These are phyloP conservation scores for Thielaviopsis musarum DNA, from an alignment of 2,329 filamentous ascomycete genomes.

Conservation along the genomic window DNA sequence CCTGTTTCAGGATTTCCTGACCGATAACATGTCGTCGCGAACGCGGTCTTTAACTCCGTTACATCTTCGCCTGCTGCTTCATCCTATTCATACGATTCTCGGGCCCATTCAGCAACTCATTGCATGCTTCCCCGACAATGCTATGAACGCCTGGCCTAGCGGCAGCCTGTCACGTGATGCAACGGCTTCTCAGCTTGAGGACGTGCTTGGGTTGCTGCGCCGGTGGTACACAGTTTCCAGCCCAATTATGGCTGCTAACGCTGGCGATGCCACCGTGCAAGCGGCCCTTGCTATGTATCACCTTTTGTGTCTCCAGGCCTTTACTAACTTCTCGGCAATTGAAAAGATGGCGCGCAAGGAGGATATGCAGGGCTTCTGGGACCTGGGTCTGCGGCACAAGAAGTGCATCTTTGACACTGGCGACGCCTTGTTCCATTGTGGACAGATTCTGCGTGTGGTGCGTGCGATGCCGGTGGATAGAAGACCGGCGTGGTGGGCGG, in stretches of 20 bases:
- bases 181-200: conserved; percentile 36
- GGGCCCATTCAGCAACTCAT: conserved; percentile 48
- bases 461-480: conserved; percentile 40
- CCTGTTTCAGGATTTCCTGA: conserved; percentile 50
- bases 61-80: conserved; percentile 49
- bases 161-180: conserved; percentile 27
- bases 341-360: conserved; percentile 49
- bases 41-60: conserved; percentile 29
- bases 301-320: conserved; percentile 50
- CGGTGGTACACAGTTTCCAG: conserved; percentile 52
- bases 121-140: conserved; percentile 47
- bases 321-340: conserved; percentile 50
- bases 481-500: conserved; percentile 55
- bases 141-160: neutral
- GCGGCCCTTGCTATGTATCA: conserved; percentile 55
- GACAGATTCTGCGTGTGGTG: conserved; percentile 47
- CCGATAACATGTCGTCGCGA: conserved; percentile 40
- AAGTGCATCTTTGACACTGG: conserved; percentile 46
- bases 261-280: conserved; percentile 40
- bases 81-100: conserved; percentile 49
- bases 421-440: conserved; percentile 49
- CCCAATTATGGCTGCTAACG: conserved; percentile 35
- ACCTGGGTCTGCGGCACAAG: conserved; percentile 38
- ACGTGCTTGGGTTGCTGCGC: conserved; percentile 45
- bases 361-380: conserved; percentile 32